A percentile compares a stretch with the other conserved stretches of the same genome.
These are phyloP conservation scores for Nannochloropsis oceanica DNA, from an alignment of 108 stramenopile species.

Conservation along the genomic window DNA sequence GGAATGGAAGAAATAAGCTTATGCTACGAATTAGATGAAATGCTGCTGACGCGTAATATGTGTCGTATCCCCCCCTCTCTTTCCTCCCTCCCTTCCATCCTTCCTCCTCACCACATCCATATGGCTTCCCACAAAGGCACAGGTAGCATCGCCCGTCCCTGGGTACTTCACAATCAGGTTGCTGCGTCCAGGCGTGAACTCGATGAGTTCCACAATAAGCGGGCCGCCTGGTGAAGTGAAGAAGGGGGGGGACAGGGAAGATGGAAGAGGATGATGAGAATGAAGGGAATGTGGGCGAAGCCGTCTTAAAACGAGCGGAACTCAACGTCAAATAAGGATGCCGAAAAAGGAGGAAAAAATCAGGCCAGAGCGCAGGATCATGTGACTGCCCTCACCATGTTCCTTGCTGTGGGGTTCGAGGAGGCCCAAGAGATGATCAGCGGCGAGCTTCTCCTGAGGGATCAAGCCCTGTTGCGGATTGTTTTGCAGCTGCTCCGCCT, in stretches of 20 bases:
- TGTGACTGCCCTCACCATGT: conserved; percentile 14
- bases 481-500: conserved; percentile 34
- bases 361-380: no score
- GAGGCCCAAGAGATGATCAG: conserved; percentile 37
- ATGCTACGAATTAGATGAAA: no score
- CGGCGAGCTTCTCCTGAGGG: conserved; percentile 36
- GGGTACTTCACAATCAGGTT: conserved; percentile 46
- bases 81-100: neutral
- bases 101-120: conserved; percentile 41
- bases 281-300: no score
- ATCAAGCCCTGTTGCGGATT: conserved; percentile 32
- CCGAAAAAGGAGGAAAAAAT: no score
- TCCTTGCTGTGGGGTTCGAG: conserved; percentile 38
- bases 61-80: neutral
- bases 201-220: conserved; percentile 40
- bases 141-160: conserved; percentile 31
- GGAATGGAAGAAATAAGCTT: no score
- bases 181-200: conserved; percentile 43
- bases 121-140: conserved; percentile 46
- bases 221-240: conserved; percentile 28
- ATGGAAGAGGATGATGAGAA: no score
- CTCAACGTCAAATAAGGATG: no score
- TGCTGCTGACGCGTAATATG: no score
- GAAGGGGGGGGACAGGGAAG: neutral
- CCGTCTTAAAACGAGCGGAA: no score